These are phyloP conservation scores for Canariomyces notabilis DNA, from an alignment of 2,329 filamentous ascomycete species.

Conservation along the genomic window DNA sequence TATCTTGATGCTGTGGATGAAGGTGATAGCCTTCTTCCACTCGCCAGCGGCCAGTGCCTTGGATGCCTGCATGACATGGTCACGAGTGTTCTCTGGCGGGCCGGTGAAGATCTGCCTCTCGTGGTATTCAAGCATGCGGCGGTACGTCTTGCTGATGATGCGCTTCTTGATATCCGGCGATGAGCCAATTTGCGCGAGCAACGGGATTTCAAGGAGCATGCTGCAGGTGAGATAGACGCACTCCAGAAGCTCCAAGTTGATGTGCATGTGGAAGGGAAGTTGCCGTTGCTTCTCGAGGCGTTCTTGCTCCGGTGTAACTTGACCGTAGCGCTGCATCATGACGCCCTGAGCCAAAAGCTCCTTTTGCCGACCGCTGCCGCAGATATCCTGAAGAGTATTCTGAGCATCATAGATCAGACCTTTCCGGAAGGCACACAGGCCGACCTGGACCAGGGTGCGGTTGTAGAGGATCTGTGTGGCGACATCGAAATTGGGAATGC, in stretches of 20 bases:
- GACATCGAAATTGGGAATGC: conserved; percentile 92
- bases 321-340: conserved; percentile 94
- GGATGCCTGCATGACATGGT: conserved; percentile 98
- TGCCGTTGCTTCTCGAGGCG: conserved; percentile 94
- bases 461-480: conserved; percentile 98
- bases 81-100: conserved; percentile 95
- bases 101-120: conserved; percentile 99
- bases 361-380: conserved; percentile 95
- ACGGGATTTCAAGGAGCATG: conserved; percentile 97
- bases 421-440: conserved; percentile 95
- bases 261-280: conserved; percentile 99
- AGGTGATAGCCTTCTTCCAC: conserved; percentile 93
- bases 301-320: conserved; percentile 96
- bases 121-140: conserved; percentile 98
- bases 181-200: conserved; percentile 93
- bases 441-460: conserved; percentile 93
- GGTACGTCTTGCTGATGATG: conserved; percentile 98
- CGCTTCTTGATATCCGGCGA: conserved; percentile 96
- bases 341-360: conserved; percentile 96
- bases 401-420: conserved; percentile 97
- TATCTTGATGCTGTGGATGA: conserved; percentile 98
- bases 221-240: conserved; percentile 98
- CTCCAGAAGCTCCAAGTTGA: conserved; percentile 96
- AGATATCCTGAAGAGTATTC: conserved; percentile 96
- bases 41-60: conserved; percentile 95